Conservation (phyloP, 2,329 filamentous ascomycete species). For the Epicoccum nigrum region DNA sequence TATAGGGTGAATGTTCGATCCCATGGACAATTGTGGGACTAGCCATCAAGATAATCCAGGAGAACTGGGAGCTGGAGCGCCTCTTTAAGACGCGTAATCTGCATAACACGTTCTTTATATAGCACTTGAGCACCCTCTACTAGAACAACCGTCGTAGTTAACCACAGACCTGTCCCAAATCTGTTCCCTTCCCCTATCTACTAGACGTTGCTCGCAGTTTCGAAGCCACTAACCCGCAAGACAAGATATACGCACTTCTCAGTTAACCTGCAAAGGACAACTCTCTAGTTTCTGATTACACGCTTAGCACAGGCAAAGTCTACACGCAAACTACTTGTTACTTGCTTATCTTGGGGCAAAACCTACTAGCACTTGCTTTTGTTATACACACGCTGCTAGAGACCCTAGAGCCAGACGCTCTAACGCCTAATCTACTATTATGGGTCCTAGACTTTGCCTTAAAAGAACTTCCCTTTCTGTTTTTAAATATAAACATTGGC, state of each 20-base stretch:
- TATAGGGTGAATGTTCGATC: conserved; percentile 20
- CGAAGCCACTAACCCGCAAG: conserved; percentile 22
- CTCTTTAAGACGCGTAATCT: conserved; percentile 12
- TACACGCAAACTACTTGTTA: conserved; percentile 18
- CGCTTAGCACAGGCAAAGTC: conserved; percentile 7
- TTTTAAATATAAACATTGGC: conserved; percentile 7
- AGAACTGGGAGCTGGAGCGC: neutral
- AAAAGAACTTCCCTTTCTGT: conserved; percentile 2
- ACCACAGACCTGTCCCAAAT: neutral
- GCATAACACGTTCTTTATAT: conserved; percentile 25
- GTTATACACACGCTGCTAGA: neutral
- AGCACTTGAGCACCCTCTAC: conserved; percentile 1
- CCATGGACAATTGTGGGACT: conserved; percentile 16
- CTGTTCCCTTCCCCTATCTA: conserved; percentile 19
- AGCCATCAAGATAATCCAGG: conserved; percentile 15
- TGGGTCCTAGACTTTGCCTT: conserved; percentile 28
- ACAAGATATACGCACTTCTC: conserved; percentile 29
- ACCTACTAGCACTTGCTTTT: conserved; percentile 18
- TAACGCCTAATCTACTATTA: conserved; percentile 8
- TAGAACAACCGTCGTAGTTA: too few relatives aligned
- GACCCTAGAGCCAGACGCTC: neutral
- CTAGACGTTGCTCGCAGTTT: conserved; percentile 21
- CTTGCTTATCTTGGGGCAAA: conserved; percentile 8
- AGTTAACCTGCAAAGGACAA: conserved; percentile 12
- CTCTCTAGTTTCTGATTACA: conserved; percentile 18